These are phyloP conservation scores for Naegleria fowleri DNA, from an alignment of 208 protist species.

Conservation along the genomic window DNA sequence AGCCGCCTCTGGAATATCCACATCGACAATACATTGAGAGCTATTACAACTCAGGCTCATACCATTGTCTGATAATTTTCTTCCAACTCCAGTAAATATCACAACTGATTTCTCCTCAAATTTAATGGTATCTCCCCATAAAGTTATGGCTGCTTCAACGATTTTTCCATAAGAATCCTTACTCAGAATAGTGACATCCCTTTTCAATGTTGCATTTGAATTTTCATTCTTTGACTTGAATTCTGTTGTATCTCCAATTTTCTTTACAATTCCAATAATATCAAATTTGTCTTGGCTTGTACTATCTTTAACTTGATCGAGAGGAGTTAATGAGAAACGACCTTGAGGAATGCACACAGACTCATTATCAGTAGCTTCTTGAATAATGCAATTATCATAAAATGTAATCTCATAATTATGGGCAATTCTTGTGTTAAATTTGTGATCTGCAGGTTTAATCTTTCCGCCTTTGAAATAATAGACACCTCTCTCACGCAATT, in stretches of 20 bases:
- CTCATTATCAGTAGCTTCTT: background rate
- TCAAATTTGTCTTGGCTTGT: background rate
- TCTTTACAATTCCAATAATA: background rate
- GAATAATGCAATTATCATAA: background rate
- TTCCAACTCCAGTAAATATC: background rate
- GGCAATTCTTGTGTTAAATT: background rate
- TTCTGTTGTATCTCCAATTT: background rate
- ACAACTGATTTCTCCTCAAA: background rate
- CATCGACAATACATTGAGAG: background rate
- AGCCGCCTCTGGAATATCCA: background rate
- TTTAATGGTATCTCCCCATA: background rate
- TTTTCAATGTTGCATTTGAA: background rate
- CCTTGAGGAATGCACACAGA: background rate
- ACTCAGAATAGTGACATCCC: background rate
- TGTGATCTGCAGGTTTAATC: background rate
- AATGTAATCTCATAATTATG: background rate
- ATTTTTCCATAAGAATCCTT: background rate
- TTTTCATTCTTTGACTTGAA: background rate
- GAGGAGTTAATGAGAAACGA: background rate
- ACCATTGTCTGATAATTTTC: background rate
- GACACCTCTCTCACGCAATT: background rate
- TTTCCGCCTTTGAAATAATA: background rate
- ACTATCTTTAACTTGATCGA: background rate
- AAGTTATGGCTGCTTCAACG: background rate
- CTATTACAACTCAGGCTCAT: background rate